Base-by-base conservation (phyloP, 495 filamentous ascomycete species). In the Neurospora sp. region DNA sequence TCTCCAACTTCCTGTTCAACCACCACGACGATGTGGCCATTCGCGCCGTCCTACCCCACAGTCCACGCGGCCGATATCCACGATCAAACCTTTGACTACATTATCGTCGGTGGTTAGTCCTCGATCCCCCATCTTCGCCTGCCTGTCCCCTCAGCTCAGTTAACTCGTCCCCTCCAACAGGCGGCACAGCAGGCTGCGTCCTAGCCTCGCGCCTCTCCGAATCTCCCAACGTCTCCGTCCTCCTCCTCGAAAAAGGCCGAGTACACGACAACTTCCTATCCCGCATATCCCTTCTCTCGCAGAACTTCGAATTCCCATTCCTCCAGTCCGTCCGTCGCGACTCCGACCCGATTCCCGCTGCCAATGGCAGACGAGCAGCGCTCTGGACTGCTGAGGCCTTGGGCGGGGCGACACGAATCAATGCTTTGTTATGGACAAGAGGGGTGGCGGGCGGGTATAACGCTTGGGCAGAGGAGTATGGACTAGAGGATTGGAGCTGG, bases 151-250 rank as follows among this genome's bases (percentile, higher is more conserved):
- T 31, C 27, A 31, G 27, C 27, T 31, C 27, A 31, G 14, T 40
- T 48, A 72, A 69, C 22, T 46, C 4, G 38, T 16, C 7, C 18
- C 14, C 18, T 11, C 39, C 1, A 6, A 11, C 69, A 77, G 77
- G 83, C 40, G 85, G 85, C 14, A 85, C 85, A 48, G 80, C 82
- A 14, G 86, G 85, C 53, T 84, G 83, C 70, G 84, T 85, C 27
- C 72, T 88, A n/a, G 85, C 86, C 69, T 82, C 80, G 53, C 83
- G 84, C 40, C 81, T 88, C 16, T 83, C 84, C 44, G 84, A 85
- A 73, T 82, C 87, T 72, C 77, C 77, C n/a, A 77, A 80, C 69
- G 78, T 80, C 8, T 79, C 79, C 3, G 80, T 88, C n/a, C 81
- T 88, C 27, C 72, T 88, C 18, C 75, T 88, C 20, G 85, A 87